Conservation (phyloP, 768 basidiomycete species). For the Agaricus subrufescens region DNA sequence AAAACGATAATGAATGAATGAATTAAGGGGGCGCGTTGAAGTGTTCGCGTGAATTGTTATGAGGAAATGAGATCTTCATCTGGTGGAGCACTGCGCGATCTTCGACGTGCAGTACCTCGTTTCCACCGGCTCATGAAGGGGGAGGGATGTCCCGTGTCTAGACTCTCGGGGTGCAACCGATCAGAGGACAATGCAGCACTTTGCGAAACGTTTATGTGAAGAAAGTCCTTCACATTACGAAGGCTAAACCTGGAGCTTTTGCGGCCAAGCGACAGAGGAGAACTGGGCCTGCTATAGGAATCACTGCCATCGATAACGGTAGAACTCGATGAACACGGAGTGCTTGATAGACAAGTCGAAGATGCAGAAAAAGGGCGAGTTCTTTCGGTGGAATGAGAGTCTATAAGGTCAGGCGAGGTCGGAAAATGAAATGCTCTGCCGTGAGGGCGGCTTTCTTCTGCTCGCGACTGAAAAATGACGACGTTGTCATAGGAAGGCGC, state of each 20-base stretch:
- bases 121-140: conserved; percentile 1
- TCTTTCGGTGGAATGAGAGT: not conserved
- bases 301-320: not conserved
- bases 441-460: conserved; percentile 19
- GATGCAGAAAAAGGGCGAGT: conserved; percentile 5
- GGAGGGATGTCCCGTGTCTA: not conserved
- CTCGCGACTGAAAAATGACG: conserved; percentile 19
- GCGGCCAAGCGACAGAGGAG: conserved; percentile 26
- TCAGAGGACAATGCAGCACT: not conserved
- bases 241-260: conserved; percentile 37
- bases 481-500: conserved; percentile 27
- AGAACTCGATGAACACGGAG: not conserved
- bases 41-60: not conserved
- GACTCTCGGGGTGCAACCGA: not conserved
- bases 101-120: not conserved
- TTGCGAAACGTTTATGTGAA: conserved; percentile 38
- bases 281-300: conserved; percentile 1
- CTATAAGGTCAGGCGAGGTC: conserved; percentile 19
- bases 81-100: conserved; percentile 3
- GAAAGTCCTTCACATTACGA: conserved; percentile 58
- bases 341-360: not conserved
- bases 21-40: too few relatives aligned
- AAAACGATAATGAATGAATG: too few relatives aligned
- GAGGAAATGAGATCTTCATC: not conserved
- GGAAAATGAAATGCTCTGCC: conserved; percentile 31